Conservation (phyloP, 2,329 filamentous ascomycete genomes). For the Sporothrix schenckii region DNA sequence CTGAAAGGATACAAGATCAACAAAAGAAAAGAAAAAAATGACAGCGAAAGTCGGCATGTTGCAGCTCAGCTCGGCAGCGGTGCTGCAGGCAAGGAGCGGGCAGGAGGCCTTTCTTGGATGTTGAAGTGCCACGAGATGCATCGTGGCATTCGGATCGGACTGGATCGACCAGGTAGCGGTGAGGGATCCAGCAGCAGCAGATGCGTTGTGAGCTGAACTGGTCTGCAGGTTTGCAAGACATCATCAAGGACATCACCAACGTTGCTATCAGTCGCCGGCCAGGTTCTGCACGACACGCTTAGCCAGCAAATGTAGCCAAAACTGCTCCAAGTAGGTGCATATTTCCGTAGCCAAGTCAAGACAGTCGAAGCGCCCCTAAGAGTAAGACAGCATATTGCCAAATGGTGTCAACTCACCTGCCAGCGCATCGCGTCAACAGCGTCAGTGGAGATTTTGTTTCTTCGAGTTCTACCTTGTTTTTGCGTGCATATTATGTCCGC, state of each 20-base stretch:
- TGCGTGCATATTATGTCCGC: neutral
- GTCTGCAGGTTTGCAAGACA: slow-evolving; percentile 17
- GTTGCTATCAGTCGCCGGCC: neutral
- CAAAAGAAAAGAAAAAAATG: neutral
- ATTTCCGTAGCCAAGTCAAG: neutral
- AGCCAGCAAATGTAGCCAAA: slow-evolving; percentile 1
- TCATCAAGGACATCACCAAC: neutral
- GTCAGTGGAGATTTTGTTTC: neutral
- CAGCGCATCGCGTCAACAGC: slow-evolving; percentile 10
- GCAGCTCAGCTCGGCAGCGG: slow-evolving; percentile 7
- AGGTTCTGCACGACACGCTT: neutral
- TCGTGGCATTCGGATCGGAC: slow-evolving; percentile 16
- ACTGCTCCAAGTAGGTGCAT: neutral
- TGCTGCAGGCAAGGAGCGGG: neutral
- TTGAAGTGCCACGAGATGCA: neutral
- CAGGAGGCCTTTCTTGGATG: slow-evolving; percentile 1
- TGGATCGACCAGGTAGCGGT: slow-evolving; percentile 24
- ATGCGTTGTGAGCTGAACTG: neutral
- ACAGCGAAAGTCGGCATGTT: neutral
- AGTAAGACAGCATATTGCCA: slow-evolving; percentile 23
- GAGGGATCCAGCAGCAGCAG: neutral
- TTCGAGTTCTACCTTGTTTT: neutral
- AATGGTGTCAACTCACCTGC: neutral
- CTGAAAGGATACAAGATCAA: neutral
- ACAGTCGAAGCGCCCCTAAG: slow-evolving; percentile 9